These are phyloP conservation scores for Cordyceps fumosorosea DNA, from an alignment of 2,329 filamentous ascomycete genomes.

Conservation along the genomic window DNA sequence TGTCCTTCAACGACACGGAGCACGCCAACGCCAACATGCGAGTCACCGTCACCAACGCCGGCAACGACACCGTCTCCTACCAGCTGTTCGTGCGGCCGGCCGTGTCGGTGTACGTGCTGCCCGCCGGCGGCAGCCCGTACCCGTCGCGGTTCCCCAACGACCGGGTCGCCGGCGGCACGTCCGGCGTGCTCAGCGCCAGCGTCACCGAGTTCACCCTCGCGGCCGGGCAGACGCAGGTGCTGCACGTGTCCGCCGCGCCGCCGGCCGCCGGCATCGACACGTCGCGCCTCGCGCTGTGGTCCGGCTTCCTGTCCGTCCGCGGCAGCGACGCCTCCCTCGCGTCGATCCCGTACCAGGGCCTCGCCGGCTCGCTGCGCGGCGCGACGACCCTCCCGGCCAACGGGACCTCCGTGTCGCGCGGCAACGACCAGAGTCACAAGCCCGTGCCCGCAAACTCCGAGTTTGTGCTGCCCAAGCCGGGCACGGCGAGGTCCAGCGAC, in stretches of 20 bases:
- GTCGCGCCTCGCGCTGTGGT: conserved; percentile 33
- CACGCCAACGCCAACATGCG: conserved; percentile 40
- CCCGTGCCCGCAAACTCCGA: conserved; percentile 22
- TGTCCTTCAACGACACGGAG: conserved; percentile 53
- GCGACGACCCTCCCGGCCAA: conserved; percentile 28
- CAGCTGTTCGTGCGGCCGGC: conserved; percentile 43
- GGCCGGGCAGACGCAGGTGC: conserved; percentile 34
- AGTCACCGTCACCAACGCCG: conserved; percentile 52
- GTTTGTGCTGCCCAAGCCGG: conserved; percentile 28
- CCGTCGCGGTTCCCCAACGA: conserved; percentile 41
- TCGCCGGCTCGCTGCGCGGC: conserved; percentile 25
- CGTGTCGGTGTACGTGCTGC: conserved; percentile 45
- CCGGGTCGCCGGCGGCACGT: conserved; percentile 24
- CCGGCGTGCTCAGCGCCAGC: conserved; percentile 37
- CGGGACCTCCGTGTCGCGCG: conserved; percentile 26
- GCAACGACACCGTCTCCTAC: conserved; percentile 42
- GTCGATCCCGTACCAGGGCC: conserved; percentile 29
- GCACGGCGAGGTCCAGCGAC: conserved; percentile 23
- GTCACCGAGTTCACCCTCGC: conserved; percentile 36
- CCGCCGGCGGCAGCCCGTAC: conserved; percentile 22
- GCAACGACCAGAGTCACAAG: conserved; percentile 18
- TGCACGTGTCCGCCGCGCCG: conserved; percentile 39
- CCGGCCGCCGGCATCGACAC: conserved; percentile 33
- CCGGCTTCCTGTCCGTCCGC: conserved; percentile 35
- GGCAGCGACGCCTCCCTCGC: conserved; percentile 26